Percentiles rank a stretch among this genome's conserved stretches.
These are phyloP conservation scores for Zymoseptoria crescenta DNA, from an alignment of 2,329 filamentous ascomycete species.

Conservation along the genomic window DNA sequence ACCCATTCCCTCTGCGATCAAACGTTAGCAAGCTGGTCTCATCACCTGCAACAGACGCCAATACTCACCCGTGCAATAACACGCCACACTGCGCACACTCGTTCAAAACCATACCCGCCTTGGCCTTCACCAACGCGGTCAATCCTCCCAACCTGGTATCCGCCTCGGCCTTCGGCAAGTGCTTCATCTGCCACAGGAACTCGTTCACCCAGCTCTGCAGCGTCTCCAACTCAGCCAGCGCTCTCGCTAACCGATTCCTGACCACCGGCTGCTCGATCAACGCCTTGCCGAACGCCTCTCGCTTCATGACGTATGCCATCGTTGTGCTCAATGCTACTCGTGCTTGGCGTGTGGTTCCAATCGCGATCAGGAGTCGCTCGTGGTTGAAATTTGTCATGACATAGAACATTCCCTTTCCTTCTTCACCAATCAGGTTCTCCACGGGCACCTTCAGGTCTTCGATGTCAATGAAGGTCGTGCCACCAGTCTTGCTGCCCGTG, in stretches of 20 bases:
- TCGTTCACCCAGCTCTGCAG: slow-evolving; percentile 65
- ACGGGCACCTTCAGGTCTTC: slow-evolving; percentile 64
- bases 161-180: slow-evolving; percentile 49
- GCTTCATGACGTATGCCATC: slow-evolving; percentile 54
- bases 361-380: slow-evolving; percentile 49
- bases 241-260: slow-evolving; percentile 59
- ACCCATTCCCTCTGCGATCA: slow-evolving; percentile 51
- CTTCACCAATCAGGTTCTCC: slow-evolving; percentile 60
- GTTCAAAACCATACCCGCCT: slow-evolving; percentile 61
- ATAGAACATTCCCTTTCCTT: slow-evolving; percentile 65
- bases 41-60: too few relatives aligned
- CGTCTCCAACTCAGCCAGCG: slow-evolving; percentile 58
- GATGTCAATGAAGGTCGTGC: slow-evolving; percentile 67
- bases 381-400: slow-evolving; percentile 25
- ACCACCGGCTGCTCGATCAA: slow-evolving; percentile 68
- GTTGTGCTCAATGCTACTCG: slow-evolving; percentile 52
- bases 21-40: neutral
- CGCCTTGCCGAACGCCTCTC: slow-evolving; percentile 58
- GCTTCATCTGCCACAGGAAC: slow-evolving; percentile 58
- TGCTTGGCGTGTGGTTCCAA: slow-evolving; percentile 54
- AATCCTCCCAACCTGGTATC: slow-evolving; percentile 59
- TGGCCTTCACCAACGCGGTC: slow-evolving; percentile 65
- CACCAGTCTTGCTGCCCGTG: slow-evolving; percentile 53
- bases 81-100: slow-evolving; percentile 62
- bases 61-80: slow-evolving; percentile 37